A percentile compares a stretch with the other conserved stretches of the same genome.
Conservation (phyloP, 1,284 basidiomycete species). For the Clitocybe nebularis region DNA sequence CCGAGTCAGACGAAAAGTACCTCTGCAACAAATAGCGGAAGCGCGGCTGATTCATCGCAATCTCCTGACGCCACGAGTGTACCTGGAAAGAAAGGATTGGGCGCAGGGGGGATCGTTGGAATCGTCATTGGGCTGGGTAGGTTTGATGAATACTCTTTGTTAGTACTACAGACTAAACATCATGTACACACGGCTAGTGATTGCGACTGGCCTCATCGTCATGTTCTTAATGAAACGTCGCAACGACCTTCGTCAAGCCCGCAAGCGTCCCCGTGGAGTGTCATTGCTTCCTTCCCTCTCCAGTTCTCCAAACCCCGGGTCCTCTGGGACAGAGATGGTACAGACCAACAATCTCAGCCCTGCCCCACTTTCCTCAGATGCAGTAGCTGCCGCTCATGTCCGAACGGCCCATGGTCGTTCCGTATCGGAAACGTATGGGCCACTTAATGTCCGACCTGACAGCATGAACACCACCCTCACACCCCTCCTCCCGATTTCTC, state of each 20-base stretch:
- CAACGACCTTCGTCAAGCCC: conserved; percentile 19
- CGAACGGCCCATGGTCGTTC: conserved; percentile 1
- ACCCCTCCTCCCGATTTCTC: conserved; percentile 3
- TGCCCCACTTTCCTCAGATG: neutral
- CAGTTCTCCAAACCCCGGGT: conserved; percentile 1
- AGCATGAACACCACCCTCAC: neutral
- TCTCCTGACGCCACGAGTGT: conserved; percentile 3
- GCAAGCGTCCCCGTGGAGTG: conserved; percentile 20
- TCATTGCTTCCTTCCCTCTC: conserved; percentile 3
- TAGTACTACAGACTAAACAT: neutral
- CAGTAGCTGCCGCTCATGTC: conserved; percentile 8
- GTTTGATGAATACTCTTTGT: conserved; percentile 2
- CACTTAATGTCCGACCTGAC: conserved; percentile 5
- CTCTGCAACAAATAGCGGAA: neutral
- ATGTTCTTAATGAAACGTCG: conserved; percentile 23
- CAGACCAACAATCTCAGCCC: conserved; percentile 5
- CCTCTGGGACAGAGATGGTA: conserved; percentile 8
- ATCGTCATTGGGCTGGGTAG: conserved; percentile 22
- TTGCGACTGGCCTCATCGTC: conserved; percentile 18
- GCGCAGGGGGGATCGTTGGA: conserved; percentile 25
- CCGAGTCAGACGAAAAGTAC: neutral
- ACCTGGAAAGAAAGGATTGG: conserved; percentile 12
- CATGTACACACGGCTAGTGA: conserved; percentile 16
- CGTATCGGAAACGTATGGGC: conserved; percentile 6
- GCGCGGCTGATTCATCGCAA: conserved; percentile 1